phyloP scores from a whole-genome alignment of 208 protist species.

The Crithidia acanthocephali region DNA sequence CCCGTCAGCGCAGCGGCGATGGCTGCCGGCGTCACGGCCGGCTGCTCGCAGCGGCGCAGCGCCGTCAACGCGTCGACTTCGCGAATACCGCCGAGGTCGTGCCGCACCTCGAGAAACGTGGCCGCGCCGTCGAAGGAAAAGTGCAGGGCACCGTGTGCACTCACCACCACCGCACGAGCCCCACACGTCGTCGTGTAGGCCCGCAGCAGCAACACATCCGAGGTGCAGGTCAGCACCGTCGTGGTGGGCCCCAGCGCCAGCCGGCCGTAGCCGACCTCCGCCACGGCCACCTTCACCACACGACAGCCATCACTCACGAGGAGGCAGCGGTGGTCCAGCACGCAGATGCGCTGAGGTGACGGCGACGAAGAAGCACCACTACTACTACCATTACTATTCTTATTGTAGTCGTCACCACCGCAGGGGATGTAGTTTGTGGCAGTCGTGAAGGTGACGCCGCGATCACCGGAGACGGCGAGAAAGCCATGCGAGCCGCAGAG shows the following conservation, averaged over 20 bases:
- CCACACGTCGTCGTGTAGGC: slow-evolving; percentile 10
- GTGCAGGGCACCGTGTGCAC: slow-evolving; percentile 53
- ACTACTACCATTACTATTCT: not conserved
- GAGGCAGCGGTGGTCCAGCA: slow-evolving; percentile 25
- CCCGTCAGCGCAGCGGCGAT: slow-evolving; percentile 6
- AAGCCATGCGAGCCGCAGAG: slow-evolving; percentile 51
- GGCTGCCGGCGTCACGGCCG: slow-evolving; percentile 13
- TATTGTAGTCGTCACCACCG: not conserved
- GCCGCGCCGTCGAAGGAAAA: slow-evolving; percentile 59
- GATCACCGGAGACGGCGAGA: slow-evolving; percentile 70
- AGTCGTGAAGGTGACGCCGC: slow-evolving; percentile 60
- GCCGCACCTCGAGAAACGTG: slow-evolving; percentile 60
- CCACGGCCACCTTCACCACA: slow-evolving; percentile 15
- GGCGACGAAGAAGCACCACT: not conserved
- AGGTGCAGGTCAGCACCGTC: slow-evolving; percentile 33
- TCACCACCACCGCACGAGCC: slow-evolving; percentile 47
- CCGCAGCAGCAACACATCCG: slow-evolving; percentile 28
- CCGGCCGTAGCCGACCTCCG: slow-evolving; percentile 1
- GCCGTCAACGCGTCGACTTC: slow-evolving; percentile 32
- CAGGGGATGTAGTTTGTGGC: slow-evolving; percentile 11
- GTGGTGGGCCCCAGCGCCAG: slow-evolving; percentile 17
- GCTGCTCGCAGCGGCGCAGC: slow-evolving; percentile 33
- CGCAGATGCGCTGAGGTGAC: slow-evolving; percentile 20
- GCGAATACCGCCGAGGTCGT: slow-evolving; percentile 68
- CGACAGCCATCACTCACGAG: slow-evolving; percentile 17